Base-by-base conservation (phyloP, 2,329 filamentous ascomycete genomes). In the Diaporthe ampelina region DNA sequence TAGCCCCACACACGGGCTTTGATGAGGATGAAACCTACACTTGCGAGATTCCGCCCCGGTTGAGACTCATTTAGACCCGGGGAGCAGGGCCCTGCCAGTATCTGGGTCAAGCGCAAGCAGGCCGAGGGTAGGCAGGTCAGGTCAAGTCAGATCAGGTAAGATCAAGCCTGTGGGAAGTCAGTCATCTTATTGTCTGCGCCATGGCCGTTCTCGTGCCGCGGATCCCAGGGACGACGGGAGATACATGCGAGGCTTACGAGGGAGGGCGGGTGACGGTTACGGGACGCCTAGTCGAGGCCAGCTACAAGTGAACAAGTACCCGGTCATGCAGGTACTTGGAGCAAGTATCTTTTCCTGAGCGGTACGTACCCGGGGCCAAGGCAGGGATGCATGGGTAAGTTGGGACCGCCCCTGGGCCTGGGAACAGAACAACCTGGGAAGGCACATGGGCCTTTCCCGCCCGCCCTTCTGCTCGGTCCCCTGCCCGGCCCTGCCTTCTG, bases 401-500 rank as follows among this genome's bases (percentile, higher is more conserved):
- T 40, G 48, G 63, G 63, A 17, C 45, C 61, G 50, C 45, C 63
- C 45, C 63, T 52, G 63, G 63, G 63, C 45, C 15, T 68, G 63
- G 48, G 32, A 68, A 19, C 48, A 68, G 48, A 68, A 68, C 48
- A 68, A 68, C 63, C 45, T 68, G 63, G 63, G 48, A 68, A 67
- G 63, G 63, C 63, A 68, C 63, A 68, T 68, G 63, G 63, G 63
- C 48, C 63, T 68, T 13, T 68, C 63, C 63, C 63, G 45, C 61
- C 43, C 35, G 63, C 63, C 48, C 40, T 54, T 7, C 63, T 54
- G 63, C 63, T 68, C 63, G 63, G 63, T 68, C 48, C 63, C 50
- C 61, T 56, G 57, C 57, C 58, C 56, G 58, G 43, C 40, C 68
- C 43, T 48, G 57, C 29, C 45, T 29, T 35, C 57, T 35, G 45